These are phyloP conservation scores for Astrephomene gubernaculifera DNA, from an alignment of 139 green algal species.

Conservation along the genomic window DNA sequence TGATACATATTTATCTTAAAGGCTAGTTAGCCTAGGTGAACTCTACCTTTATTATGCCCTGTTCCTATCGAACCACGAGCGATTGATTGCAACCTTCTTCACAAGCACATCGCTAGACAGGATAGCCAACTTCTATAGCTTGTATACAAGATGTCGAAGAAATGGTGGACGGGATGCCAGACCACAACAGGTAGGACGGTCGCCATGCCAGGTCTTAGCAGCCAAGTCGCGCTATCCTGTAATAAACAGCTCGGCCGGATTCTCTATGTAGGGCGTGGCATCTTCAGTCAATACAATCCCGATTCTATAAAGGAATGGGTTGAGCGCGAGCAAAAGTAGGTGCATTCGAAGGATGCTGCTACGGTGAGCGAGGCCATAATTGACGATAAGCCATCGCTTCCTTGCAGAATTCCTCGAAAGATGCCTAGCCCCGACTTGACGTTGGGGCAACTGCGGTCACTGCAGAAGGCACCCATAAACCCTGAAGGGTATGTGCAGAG, in stretches of 20 bases:
- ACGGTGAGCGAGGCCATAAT: background rate
- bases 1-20: too few species aligned
- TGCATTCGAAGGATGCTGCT: conserved; percentile 4
- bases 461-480: conserved; percentile 9
- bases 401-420: background rate
- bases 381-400: background rate
- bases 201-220: background rate
- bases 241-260: background rate
- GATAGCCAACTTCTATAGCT: too few species aligned
- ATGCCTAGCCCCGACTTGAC: background rate
- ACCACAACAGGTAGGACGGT: conserved; percentile 31
- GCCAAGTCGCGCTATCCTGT: background rate
- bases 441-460: conserved; percentile 21
- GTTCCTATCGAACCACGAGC: too few species aligned
- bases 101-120: too few species aligned
- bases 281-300: conserved; percentile 49
- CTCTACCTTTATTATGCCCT: too few species aligned
- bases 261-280: conserved; percentile 30
- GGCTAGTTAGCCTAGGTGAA: too few species aligned
- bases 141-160: conserved; percentile 51
- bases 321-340: conserved; percentile 25
- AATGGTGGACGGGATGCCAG: conserved; percentile 8
- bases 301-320: conserved; percentile 40
- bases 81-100: too few species aligned
- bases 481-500: conserved; percentile 5